Evolutionary conservation across 1,284 basidiomycete species (phyloP), one percentile per base, ranked within the genome.

Genomic region (Ceratobasidium sp.): DNA sequence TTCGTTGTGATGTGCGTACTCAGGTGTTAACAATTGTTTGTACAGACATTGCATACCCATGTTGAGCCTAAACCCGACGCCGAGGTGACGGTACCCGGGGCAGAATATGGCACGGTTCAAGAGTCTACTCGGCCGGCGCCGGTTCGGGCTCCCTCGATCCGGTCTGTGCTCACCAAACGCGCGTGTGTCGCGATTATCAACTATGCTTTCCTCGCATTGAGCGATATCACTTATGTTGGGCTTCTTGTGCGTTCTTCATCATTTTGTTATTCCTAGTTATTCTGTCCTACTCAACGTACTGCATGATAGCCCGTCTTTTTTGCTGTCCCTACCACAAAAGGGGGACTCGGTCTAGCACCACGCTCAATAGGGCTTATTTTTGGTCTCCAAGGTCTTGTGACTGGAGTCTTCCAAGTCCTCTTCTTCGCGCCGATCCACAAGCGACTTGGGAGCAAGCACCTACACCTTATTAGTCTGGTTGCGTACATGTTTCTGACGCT

Each of bases 331-430:
- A 47, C 69, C n/a, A 19, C 57, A 2, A 29, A 50, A 56, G 77
- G 77, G 17, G 77, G 77, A 1, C 59, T 78, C 2, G 76, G 77
- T 5, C 53, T 78, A 3, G 11, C 71, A 8, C 60, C 77, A 1
- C 59, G 66, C 29, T 31, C 33, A 1, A 76, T 78, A 14, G 77
- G 77, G 6, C n/a, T 74, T 27, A 29, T 76, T 54, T 63, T 76
- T n/a, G 73, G 73, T 33, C 44, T 66, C 1, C 57, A 75, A 53
- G 77, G 77, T 6, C n/a, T 76, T 19, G 41, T 75, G 17, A 69
- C 66, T 41, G 76, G 73, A 5, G 11, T 54, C 29, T n/a, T 76
- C 24, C 73, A 74, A 44, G 53, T 75, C 24, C 24, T 78, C 22
- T 63, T 67, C 47, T 76, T 73, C 47, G 76, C 77, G n/a, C 51